Evolutionary conservation across 208 protist species (phyloP).

Genomic region (Leishmania aethiopica): DNA sequence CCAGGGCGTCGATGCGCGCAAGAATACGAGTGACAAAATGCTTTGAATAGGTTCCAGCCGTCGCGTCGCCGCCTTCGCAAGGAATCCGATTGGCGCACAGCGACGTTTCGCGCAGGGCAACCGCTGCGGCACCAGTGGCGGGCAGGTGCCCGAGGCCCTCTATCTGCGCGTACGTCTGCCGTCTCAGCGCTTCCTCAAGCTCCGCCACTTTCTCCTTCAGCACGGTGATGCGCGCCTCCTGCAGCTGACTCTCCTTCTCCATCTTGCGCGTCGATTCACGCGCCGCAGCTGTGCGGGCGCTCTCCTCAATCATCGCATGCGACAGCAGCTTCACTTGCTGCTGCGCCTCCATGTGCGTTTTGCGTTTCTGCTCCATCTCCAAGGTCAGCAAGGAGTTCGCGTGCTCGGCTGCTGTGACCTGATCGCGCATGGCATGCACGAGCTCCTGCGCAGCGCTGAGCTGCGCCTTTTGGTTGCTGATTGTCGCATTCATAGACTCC

Average conservation of each 20-base stretch:
- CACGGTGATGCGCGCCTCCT: conserved; percentile 64
- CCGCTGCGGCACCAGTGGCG: background rate
- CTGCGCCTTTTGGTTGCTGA: conserved; percentile 88
- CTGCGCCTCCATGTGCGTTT: conserved; percentile 62
- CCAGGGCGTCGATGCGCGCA: conserved; percentile 37
- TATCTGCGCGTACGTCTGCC: conserved; percentile 33
- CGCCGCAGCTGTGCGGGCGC: conserved; percentile 51
- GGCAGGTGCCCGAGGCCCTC: background rate
- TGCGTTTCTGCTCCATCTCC: conserved; percentile 54
- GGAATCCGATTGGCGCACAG: background rate
- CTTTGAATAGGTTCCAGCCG: background rate
- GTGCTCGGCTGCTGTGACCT: conserved; percentile 71
- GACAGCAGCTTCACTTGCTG: conserved; percentile 71
- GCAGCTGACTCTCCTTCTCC: conserved; percentile 63
- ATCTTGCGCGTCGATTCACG: conserved; percentile 43
- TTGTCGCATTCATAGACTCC: conserved; percentile 75
- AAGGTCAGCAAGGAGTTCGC: conserved; percentile 52
- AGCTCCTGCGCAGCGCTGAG: conserved; percentile 69
- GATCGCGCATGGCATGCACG: conserved; percentile 73
- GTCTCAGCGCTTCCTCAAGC: conserved; percentile 52
- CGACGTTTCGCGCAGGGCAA: background rate
- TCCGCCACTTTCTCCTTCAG: conserved; percentile 70
- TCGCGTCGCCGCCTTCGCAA: background rate
- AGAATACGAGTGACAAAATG: conserved; percentile 42
- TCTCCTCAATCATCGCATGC: conserved; percentile 77